A percentile compares a stretch with the other conserved stretches of the same genome.
phyloP scores from a whole-genome alignment of 1,284 basidiomycete genomes.

The Marasmius fiardii region DNA sequence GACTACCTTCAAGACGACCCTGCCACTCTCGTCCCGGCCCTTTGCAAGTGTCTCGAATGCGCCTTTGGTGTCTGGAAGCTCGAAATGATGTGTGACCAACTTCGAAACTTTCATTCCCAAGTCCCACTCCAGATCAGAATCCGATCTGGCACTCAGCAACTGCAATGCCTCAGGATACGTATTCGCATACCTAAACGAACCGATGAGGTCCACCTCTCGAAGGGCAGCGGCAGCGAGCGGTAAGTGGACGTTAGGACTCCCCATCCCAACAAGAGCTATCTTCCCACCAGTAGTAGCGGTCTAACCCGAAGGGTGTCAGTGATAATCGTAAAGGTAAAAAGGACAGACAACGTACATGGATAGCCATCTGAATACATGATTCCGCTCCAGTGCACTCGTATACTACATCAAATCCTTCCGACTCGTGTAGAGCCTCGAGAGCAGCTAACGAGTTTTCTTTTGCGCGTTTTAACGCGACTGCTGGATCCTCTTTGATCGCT shows the following conservation, averaged over 20 bases:
- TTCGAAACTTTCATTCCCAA: slow-evolving; percentile 27
- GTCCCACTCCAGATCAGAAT: slow-evolving; percentile 21
- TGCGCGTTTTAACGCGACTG: slow-evolving; percentile 34
- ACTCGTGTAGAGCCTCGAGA: slow-evolving; percentile 55
- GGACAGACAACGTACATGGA: slow-evolving; percentile 58
- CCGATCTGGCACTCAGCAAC: slow-evolving; percentile 67
- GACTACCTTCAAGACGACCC: slow-evolving; percentile 86
- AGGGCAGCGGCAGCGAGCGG: slow-evolving; percentile 83
- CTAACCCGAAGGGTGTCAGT: slow-evolving; percentile 34
- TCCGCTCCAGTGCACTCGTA: slow-evolving; percentile 97
- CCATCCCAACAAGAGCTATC: slow-evolving; percentile 95
- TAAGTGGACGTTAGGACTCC: slow-evolving; percentile 76
- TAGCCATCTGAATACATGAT: slow-evolving; percentile 83
- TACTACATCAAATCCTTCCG: slow-evolving; percentile 86
- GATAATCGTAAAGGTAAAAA: slow-evolving; percentile 11
- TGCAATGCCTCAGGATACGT: slow-evolving; percentile 84
- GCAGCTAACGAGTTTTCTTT: slow-evolving; percentile 56
- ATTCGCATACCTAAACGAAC: slow-evolving; percentile 88
- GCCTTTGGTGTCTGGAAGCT: slow-evolving; percentile 58
- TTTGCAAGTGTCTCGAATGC: slow-evolving; percentile 80
- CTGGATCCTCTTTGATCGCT: slow-evolving; percentile 7
- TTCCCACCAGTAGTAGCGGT: slow-evolving; percentile 82
- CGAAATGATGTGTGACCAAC: slow-evolving; percentile 80
- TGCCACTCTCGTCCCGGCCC: slow-evolving; percentile 75
- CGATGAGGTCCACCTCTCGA: slow-evolving; percentile 91